A percentile compares a stretch with the other conserved stretches of the same genome.
Evolutionary conservation across 352 stramenopile species (phyloP).

Genomic region (Aphanomyces cochlioides): DNA sequence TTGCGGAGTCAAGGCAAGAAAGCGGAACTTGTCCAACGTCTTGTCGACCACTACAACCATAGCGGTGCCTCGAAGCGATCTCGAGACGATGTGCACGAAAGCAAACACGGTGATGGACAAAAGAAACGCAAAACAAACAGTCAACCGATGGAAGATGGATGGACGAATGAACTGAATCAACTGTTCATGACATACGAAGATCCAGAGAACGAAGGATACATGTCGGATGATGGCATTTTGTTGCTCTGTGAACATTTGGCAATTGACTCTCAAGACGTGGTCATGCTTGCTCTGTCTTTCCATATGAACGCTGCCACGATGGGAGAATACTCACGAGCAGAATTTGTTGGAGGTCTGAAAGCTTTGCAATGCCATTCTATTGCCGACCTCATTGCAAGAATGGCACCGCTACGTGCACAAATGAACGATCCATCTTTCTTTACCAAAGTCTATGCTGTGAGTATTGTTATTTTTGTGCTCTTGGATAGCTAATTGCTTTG

Average conservation of each 20-base stretch:
- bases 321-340: conserved; percentile 68
- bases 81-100: not conserved
- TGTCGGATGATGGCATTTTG: conserved; percentile 81
- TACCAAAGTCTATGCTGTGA: conserved; percentile 78
- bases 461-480: conserved; percentile 19
- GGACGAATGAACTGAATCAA: conserved; percentile 8
- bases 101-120: conserved; percentile 36
- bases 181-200: conserved; percentile 40
- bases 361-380: conserved; percentile 61
- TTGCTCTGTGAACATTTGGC: conserved; percentile 62
- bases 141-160: conserved; percentile 8
- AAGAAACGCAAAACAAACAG: conserved; percentile 31
- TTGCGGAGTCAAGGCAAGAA: conserved; percentile 70
- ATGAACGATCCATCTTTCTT: conserved; percentile 62
- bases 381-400: conserved; percentile 46
- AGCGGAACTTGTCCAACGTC: conserved; percentile 67
- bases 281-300: conserved; percentile 76
- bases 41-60: conserved; percentile 36
- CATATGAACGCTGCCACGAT: conserved; percentile 73
- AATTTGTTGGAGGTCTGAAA: conserved; percentile 70
- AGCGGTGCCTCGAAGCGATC: conserved; percentile 11
- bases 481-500: not conserved
- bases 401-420: conserved; percentile 52
- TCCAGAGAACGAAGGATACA: conserved; percentile 51
- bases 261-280: conserved; percentile 71